phyloP scores from a whole-genome alignment of 768 basidiomycete genomes.

The Phallus indusiatus region DNA sequence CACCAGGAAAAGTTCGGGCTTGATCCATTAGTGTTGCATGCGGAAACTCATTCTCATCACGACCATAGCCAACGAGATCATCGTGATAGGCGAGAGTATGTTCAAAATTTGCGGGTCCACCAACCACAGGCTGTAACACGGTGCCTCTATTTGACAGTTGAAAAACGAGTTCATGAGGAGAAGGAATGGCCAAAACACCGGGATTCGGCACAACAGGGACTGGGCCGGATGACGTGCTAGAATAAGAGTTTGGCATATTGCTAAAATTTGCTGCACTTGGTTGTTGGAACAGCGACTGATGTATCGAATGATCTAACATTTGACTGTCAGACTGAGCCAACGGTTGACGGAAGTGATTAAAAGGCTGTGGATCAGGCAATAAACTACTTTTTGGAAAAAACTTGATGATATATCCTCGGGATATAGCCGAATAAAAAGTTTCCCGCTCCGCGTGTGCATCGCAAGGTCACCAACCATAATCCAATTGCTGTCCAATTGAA shows the following conservation, averaged over 20 bases:
- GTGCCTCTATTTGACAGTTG: not conserved
- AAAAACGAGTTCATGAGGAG: not conserved
- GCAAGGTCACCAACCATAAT: constrained; percentile 51
- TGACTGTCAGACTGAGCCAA: not conserved
- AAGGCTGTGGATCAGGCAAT: constrained; percentile 29
- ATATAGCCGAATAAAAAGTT: constrained; percentile 54
- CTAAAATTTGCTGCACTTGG: not conserved
- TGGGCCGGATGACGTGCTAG: not conserved
- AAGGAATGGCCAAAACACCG: not conserved
- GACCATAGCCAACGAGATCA: not conserved
- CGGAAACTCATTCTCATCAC: not conserved
- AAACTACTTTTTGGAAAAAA: constrained; percentile 19
- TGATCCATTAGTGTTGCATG: not conserved
- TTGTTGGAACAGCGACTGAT: not conserved
- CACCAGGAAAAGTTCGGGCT: no score
- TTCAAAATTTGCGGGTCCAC: not conserved
- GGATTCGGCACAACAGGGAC: not conserved
- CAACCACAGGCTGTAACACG: not conserved
- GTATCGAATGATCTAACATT: not conserved
- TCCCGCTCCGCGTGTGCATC: constrained; percentile 42
- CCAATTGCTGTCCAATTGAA: constrained; percentile 61
- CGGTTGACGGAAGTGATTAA: constrained; percentile 1
- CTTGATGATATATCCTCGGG: not conserved
- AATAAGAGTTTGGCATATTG: not conserved
- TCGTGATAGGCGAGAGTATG: not conserved